Conservation (phyloP, 192 early-diverging fungal genomes). For the Coemansia sp. region DNA sequence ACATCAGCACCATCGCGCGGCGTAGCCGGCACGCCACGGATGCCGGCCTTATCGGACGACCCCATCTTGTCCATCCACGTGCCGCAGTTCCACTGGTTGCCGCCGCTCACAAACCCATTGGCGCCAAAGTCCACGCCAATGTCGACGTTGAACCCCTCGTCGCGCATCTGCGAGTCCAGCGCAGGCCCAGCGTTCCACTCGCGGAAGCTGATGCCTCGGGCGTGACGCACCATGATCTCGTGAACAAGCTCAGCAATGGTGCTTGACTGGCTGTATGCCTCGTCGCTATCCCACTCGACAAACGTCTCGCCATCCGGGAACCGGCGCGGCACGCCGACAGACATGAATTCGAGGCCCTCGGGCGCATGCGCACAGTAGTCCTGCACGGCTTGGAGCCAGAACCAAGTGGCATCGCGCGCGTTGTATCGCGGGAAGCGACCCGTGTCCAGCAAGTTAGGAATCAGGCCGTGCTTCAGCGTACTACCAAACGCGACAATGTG, state of each 20-base stretch:
- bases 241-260: constrained; percentile 87
- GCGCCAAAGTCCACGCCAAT: constrained; percentile 69
- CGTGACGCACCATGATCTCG: constrained; percentile 91
- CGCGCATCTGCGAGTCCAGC: constrained; percentile 90
- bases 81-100: constrained; percentile 92
- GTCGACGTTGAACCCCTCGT: constrained; percentile 85
- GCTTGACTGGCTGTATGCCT: constrained; percentile 61
- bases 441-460: constrained; percentile 94
- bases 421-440: constrained; percentile 88
- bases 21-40: constrained; percentile 86
- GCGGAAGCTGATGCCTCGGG: constrained; percentile 84
- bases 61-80: constrained; percentile 99
- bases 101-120: constrained; percentile 83
- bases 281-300: constrained; percentile 64
- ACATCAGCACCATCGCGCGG: constrained; percentile 90
- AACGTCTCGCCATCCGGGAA: constrained; percentile 78
- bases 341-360: constrained; percentile 76
- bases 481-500: constrained; percentile 93
- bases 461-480: constrained; percentile 90
- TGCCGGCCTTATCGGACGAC: constrained; percentile 92
- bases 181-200: constrained; percentile 92
- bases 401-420: constrained; percentile 96
- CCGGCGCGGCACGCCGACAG: constrained; percentile 69
- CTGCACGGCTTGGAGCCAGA: constrained; percentile 89
- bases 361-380: constrained; percentile 75